Base-by-base conservation (phyloP, 2,329 filamentous ascomycete genomes). In the Fusarium verticillioides region DNA sequence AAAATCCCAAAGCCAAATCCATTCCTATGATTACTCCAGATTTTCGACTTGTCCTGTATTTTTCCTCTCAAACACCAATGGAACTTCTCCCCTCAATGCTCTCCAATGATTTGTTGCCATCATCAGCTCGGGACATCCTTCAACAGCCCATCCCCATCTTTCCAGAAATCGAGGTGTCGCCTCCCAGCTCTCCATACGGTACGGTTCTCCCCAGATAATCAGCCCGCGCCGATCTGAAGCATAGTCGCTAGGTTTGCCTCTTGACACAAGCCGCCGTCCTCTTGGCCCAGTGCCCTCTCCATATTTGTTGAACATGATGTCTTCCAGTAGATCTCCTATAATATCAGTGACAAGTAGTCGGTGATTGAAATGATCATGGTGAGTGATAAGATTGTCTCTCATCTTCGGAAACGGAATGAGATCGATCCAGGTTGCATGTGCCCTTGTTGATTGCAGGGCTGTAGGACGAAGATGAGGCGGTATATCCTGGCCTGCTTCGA, bases 241-340 rank as follows among this genome's bases (percentile, higher is more conserved):
- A 28, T 34, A 54, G 34, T 56, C 40, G 5, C 40, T 7, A 16
- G 23, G 4, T 15, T 57, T 64, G 8, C 39, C 40, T 26, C 5
- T 40, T 0, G 30, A 53, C 7, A 37, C n/a, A 28, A 46, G 13
- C 2, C 63, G 40, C 5, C 23, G 30, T 16, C 34, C 40, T 15
- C n/a, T 56, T 3, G 47, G 47, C 12, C 63, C 63, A 6, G 47
- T 57, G 6, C 60, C 60, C 26, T 66, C 28, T 21, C 63, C 63
- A 12, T 66, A 66, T 16, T 66, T 66, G 15, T 64, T 64, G 7
- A 66, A 46, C 60, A 64, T 56, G 40, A 66, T n/a, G 9, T 66
- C 60, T 2, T 66, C 47, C 21, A 66, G 11, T 4, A 64, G 9
- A 18, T 63, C 28, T 8, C 63, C 63, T 13, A 66, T 40, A 19